A percentile compares a stretch with the other conserved stretches of the same genome.
phyloP scores from a whole-genome alignment of 2,329 filamentous ascomycete species.

The Colletotrichum truncatum region DNA sequence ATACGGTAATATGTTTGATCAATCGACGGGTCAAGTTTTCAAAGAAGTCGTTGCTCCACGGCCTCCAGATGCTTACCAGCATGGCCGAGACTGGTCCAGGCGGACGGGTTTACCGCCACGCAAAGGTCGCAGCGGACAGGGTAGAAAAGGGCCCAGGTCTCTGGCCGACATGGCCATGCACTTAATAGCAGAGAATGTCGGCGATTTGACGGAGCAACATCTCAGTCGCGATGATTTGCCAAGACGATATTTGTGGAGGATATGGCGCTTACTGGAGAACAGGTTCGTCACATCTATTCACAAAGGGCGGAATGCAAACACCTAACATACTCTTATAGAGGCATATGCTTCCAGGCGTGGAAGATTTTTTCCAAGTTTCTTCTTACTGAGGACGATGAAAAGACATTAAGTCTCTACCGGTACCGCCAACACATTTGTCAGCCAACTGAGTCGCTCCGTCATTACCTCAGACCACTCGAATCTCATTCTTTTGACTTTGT shows the following conservation, averaged over 20 bases:
- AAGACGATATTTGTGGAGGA: constrained; percentile 42
- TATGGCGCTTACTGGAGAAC: constrained; percentile 51
- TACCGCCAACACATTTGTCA: constrained; percentile 50
- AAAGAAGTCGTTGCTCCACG: constrained; percentile 46
- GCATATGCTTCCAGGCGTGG: constrained; percentile 50
- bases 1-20: constrained; percentile 41
- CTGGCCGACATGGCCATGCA: constrained; percentile 50
- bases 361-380: constrained; percentile 47
- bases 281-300: constrained; percentile 40
- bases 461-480: constrained; percentile 49
- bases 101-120: constrained; percentile 37
- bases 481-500: constrained; percentile 49
- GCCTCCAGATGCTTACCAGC: constrained; percentile 31
- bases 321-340: constrained; percentile 34
- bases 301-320: background rate
- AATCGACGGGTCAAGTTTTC: constrained; percentile 45
- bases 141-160: constrained; percentile 44
- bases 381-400: constrained; percentile 42
- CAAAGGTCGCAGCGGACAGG: constrained; percentile 34
- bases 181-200: constrained; percentile 48
- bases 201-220: constrained; percentile 42
- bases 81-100: constrained; percentile 46
- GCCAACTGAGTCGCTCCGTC: constrained; percentile 42
- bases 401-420: constrained; percentile 46
- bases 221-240: constrained; percentile 44